A percentile compares a stretch with the other conserved stretches of the same genome.
These are phyloP conservation scores for Meira miltonrushii DNA, from an alignment of 1,284 basidiomycete species.

Conservation along the genomic window DNA sequence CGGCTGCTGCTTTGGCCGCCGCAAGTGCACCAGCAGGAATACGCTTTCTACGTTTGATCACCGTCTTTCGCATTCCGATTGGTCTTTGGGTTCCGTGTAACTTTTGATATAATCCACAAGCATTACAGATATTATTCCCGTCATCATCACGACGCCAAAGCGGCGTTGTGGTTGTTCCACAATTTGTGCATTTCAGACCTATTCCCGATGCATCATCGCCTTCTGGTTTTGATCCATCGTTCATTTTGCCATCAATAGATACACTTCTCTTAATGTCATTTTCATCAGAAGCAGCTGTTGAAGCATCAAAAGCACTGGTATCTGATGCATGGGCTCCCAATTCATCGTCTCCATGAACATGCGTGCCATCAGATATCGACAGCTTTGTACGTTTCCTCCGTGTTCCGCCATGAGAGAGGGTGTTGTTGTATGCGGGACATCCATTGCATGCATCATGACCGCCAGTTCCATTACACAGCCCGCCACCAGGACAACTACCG, in stretches of 20 bases:
- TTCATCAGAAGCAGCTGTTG: neutral
- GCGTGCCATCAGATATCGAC: neutral
- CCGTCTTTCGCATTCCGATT: constrained; percentile 96
- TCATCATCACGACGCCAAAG: constrained; percentile 85
- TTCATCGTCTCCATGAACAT: constrained; percentile 3
- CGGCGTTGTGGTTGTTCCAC: constrained; percentile 81
- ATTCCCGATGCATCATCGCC: constrained; percentile 19
- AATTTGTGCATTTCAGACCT: constrained; percentile 66
- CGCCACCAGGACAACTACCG: constrained; percentile 45
- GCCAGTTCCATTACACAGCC: constrained; percentile 47
- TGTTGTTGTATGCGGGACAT: constrained; percentile 49
- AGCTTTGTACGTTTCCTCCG: constrained; percentile 3
- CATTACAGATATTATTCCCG: constrained; percentile 84
- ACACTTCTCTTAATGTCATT: neutral
- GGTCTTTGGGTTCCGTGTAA: constrained; percentile 93
- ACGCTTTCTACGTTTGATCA: constrained; percentile 95
- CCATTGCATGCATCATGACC: constrained; percentile 42
- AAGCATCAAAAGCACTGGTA: neutral
- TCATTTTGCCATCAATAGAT: neutral
- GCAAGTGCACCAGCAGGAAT: constrained; percentile 61
- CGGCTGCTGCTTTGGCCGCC: neutral
- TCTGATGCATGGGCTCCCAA: neutral
- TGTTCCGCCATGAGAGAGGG: constrained; percentile 15
- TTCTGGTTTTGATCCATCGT: neutral
- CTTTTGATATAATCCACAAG: constrained; percentile 88